These are phyloP conservation scores for Globisporangium cystogenes DNA, from an alignment of 352 stramenopile species.

Conservation along the genomic window DNA sequence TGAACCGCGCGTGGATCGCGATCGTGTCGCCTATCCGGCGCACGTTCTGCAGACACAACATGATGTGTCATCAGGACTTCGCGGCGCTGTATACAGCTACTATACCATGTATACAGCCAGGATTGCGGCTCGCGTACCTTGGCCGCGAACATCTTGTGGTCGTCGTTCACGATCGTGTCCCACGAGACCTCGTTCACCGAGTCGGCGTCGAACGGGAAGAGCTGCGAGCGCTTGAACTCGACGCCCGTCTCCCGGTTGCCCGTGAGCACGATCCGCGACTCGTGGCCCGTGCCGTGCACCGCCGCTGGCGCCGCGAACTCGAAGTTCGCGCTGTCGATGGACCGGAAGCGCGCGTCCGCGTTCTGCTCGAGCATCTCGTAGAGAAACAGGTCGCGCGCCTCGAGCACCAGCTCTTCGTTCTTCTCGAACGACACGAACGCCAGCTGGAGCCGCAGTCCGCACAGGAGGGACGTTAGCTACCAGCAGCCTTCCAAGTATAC, in stretches of 20 bases:
- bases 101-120: no score
- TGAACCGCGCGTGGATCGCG: conserved; percentile 4
- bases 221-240: conserved; percentile 7
- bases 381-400: conserved; percentile 5
- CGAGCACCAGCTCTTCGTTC: conserved; percentile 5
- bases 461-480: background rate
- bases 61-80: background rate
- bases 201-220: conserved; percentile 7
- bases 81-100: no score
- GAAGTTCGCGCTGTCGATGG: conserved; percentile 1
- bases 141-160: background rate
- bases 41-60: background rate
- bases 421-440: conserved; percentile 3
- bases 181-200: conserved; percentile 7
- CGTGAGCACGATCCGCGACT: conserved; percentile 7
- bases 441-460: background rate
- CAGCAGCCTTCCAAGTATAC: no score
- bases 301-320: background rate
- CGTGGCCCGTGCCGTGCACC: background rate
- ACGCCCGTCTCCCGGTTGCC: conserved; percentile 6
- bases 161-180: conserved; percentile 3
- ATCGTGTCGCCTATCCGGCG: conserved; percentile 3
- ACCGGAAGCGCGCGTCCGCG: background rate
- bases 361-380: conserved; percentile 10
- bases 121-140: no score